Percentiles rank a stretch among this genome's conserved stretches.
These are phyloP conservation scores for Globisporangium viniferum DNA, from an alignment of 352 stramenopile genomes.

Conservation along the genomic window DNA sequence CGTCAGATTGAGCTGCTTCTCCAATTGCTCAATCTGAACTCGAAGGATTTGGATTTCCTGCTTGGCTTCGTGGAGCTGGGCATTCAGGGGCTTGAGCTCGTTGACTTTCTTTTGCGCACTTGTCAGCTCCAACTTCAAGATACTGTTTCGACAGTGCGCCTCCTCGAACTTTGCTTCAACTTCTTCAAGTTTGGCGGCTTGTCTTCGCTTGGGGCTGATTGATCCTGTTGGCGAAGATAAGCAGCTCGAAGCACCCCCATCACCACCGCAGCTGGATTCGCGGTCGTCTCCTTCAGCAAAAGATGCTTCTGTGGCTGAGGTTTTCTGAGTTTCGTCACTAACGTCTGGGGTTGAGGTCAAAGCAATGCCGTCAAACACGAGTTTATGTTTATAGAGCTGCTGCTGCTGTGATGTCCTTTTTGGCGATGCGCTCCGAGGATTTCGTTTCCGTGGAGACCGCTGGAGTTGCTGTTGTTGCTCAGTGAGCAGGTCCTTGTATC, in stretches of 20 bases:
- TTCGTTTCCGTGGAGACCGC: conserved; percentile 27
- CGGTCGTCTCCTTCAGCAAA: not conserved
- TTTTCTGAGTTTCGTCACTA: not conserved
- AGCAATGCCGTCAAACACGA: not conserved
- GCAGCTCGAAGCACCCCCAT: not conserved
- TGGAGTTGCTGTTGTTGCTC: conserved; percentile 15
- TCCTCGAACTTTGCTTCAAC: conserved; percentile 50
- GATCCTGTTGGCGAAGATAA: conserved; percentile 13
- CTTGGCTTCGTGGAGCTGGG: conserved; percentile 29
- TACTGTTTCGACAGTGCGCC: conserved; percentile 33
- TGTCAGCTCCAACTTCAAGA: conserved; percentile 48
- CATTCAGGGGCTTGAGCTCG: conserved; percentile 46
- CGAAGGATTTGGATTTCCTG: conserved; percentile 34
- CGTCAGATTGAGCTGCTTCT: conserved; percentile 23
- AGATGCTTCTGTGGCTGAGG: not conserved
- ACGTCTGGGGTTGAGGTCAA: not conserved
- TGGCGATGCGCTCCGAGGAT: not conserved
- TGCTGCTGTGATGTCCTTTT: not conserved
- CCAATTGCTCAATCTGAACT: conserved; percentile 24
- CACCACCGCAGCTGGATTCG: not conserved
- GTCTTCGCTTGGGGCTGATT: conserved; percentile 22
- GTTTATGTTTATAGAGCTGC: not conserved
- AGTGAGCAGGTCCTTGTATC: conserved; percentile 24
- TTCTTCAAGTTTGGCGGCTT: conserved; percentile 21
- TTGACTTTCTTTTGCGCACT: conserved; percentile 51